Base-by-base conservation (phyloP, 2,329 filamentous ascomycete species). In the Fusarium subtropicale region DNA sequence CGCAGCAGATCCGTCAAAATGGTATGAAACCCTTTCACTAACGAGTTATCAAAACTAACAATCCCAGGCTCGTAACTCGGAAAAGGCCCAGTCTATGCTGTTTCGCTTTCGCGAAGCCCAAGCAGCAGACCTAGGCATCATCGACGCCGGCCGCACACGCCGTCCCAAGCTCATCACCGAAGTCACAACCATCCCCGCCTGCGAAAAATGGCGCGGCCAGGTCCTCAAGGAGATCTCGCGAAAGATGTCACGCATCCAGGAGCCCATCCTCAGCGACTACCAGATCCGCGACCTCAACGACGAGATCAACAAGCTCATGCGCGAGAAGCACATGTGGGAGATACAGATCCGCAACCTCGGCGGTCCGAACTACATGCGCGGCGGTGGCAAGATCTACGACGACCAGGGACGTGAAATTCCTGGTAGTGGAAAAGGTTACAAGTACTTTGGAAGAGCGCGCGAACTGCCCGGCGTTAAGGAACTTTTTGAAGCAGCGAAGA, bases 61-160 rank as follows among this genome's bases (percentile, higher is more conserved):
- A n/a, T n/a, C 0, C 0, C 74, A 94, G 95, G 94, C 95, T 77
- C 95, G 95, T 78, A 97, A 98, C 81, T 95, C 93, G 46, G 95
- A 98, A 87, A 99, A 98, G 82, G 95, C 96, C 76, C 96, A 99
- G 85, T 97, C 94, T 48, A 99, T 99, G 95, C 95, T 99, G 81
- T 99, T 97, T 85, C 95, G 96, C 86, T 99, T 99, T 86, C 93
- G 96, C 80, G 96, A 97, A 77, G 92, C 95, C 75, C 96, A 98
- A 88, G 95, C 95, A 71, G 93, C 94, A 70, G 94, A 97, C 82
- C 88, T 97, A 48, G 95, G 95, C 77, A 97, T 98, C 80, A 92
- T 99, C 81, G 95, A 98, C 84, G 92, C 92, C 30, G 92, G 93
- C 62, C 92, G 94, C 66, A 91, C 93, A 11, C 92, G 94, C 13